These are phyloP conservation scores for Xerocomellus chrysenteron DNA, from an alignment of 768 basidiomycete genomes.

Conservation along the genomic window DNA sequence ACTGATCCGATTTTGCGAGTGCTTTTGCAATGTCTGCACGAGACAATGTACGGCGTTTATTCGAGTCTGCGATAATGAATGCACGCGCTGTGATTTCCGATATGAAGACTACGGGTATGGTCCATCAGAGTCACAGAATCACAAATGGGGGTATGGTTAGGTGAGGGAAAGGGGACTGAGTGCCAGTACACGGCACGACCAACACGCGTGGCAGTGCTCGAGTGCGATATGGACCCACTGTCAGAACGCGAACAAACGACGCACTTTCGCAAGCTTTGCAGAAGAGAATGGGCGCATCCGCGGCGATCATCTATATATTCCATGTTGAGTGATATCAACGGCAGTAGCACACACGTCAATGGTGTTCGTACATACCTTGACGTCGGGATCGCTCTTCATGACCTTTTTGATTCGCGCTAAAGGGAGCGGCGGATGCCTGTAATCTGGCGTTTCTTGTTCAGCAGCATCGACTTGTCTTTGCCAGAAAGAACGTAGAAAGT, in stretches of 20 bases:
- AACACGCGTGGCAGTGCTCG: constrained; percentile 1
- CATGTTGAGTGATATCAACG: constrained; percentile 1
- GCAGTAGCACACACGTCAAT: not conserved
- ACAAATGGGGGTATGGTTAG: too few relatives aligned
- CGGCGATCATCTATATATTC: constrained; percentile 85
- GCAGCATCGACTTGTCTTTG: constrained; percentile 83
- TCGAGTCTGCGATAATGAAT: constrained; percentile 92
- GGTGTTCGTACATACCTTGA: constrained; percentile 63
- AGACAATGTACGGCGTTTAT: constrained; percentile 94
- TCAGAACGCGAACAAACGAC: constrained; percentile 32
- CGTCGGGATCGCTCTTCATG: constrained; percentile 97
- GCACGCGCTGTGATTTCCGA: constrained; percentile 95
- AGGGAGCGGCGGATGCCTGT: constrained; percentile 84
- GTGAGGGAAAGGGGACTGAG: too few relatives aligned
- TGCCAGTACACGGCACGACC: not conserved
- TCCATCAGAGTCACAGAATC: constrained; percentile 2
- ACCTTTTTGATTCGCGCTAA: constrained; percentile 98
- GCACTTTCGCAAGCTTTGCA: constrained; percentile 98
- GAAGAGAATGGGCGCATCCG: constrained; percentile 94
- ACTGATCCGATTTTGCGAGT: constrained; percentile 89
- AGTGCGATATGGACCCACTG: not conserved
- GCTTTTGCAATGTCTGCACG: constrained; percentile 94
- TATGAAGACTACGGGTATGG: constrained; percentile 74
- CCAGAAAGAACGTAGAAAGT: constrained; percentile 88
- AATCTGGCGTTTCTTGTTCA: constrained; percentile 87